Conservation (phyloP, 164 flowering plant genomes). For the Macadamia tetraphylla region DNA sequence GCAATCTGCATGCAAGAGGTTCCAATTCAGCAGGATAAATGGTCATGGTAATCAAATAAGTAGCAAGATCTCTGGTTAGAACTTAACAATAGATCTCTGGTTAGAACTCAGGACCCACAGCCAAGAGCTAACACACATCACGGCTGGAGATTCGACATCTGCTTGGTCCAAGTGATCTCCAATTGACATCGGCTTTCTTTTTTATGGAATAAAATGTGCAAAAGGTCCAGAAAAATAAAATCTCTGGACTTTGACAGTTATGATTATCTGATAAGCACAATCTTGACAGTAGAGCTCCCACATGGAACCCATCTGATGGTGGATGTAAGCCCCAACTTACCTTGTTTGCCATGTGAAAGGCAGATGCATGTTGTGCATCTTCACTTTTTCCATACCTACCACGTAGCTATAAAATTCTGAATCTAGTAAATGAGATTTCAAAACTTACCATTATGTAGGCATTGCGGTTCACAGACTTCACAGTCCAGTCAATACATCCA, state of each 20-base stretch:
- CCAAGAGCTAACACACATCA: not conserved
- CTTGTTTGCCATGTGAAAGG: too few relatives aligned
- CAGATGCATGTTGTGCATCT: too few relatives aligned
- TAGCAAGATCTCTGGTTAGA: not conserved
- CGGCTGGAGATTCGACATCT: not conserved
- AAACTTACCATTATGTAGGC: constrained; percentile 87
- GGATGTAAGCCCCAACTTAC: too few relatives aligned
- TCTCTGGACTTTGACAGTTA: too few relatives aligned
- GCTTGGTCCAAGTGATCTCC: not conserved
- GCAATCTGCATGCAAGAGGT: constrained; percentile 60
- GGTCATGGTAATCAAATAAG: not conserved
- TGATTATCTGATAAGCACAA: too few relatives aligned
- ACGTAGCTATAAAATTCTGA: too few relatives aligned
- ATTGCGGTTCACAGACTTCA: constrained; percentile 80
- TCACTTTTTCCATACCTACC: not conserved
- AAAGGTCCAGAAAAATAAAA: too few relatives aligned
- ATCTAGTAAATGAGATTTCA: too few relatives aligned
- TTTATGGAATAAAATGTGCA: too few relatives aligned
- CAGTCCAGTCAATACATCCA: constrained; percentile 66
- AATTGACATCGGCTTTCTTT: too few relatives aligned
- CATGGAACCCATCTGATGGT: too few relatives aligned
- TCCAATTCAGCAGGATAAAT: not conserved
- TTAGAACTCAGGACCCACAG: not conserved
- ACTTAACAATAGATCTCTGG: not conserved
- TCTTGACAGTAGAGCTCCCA: too few relatives aligned